Evolutionary conservation across 2,329 filamentous ascomycete genomes (phyloP).

Genomic region (Aspergillus cejpii): DNA sequence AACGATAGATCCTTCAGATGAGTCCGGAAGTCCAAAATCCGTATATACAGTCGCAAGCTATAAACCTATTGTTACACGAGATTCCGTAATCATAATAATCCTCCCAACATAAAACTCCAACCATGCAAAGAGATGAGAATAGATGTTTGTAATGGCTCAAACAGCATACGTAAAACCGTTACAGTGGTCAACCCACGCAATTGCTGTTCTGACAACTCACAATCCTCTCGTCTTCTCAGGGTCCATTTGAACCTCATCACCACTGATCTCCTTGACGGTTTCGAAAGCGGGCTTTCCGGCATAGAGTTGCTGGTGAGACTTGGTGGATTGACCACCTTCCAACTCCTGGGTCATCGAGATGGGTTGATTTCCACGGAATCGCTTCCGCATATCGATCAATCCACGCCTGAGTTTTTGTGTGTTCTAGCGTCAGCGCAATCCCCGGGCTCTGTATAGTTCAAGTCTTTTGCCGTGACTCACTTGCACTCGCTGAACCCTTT

Average conservation of each 20-base stretch:
- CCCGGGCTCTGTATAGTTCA: too few relatives aligned
- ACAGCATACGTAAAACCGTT: not conserved
- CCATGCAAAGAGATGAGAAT: constrained; percentile 14
- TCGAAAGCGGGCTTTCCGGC: constrained; percentile 68
- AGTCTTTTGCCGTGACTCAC: constrained; percentile 30
- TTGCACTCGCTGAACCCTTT: constrained; percentile 93
- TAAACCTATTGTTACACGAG: not conserved
- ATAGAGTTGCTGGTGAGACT: constrained; percentile 63
- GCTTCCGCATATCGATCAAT: constrained; percentile 97
- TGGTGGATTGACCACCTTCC: constrained; percentile 44
- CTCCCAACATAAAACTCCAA: constrained; percentile 12
- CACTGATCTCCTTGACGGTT: constrained; percentile 58
- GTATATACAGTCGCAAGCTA: constrained; percentile 9
- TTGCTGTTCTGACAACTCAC: constrained; percentile 16
- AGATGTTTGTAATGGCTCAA: not conserved
- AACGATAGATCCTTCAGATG: not conserved
- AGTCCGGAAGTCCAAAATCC: constrained; percentile 1
- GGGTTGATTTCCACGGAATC: constrained; percentile 89
- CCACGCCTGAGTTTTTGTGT: constrained; percentile 56
- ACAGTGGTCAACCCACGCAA: not conserved
- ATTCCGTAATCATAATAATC: constrained; percentile 1
- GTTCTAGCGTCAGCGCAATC: not conserved
- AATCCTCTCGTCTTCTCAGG: constrained; percentile 44
- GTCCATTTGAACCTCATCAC: constrained; percentile 54
- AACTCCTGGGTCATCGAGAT: constrained; percentile 61